Base-by-base conservation (phyloP, 192 early-diverging fungal genomes). In the Linnemannia zychae region DNA sequence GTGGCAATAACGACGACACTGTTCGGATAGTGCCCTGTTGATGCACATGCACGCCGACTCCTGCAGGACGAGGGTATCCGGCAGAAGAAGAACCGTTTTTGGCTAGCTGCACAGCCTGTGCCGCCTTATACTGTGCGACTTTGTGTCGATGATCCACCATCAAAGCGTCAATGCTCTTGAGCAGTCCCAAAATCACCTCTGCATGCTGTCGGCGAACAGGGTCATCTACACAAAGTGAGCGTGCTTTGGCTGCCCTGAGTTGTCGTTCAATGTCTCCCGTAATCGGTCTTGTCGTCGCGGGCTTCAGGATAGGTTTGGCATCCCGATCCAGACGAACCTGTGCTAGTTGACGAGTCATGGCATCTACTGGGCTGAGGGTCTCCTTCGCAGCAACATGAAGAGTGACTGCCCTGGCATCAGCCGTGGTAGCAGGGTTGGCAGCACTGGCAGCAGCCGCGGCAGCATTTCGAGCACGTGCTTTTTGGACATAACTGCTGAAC, bases 131-230 rank as follows among this genome's bases (percentile, higher is more conserved):
- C 31, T 71, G 82, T 3, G 76, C 67, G 34, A 84, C 67, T 34
- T 79, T 78, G 6, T 72, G 66, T 2, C 49, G 77, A 34, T 85
- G 83, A 12, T 79, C 72, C 18, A 38, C 60, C 77, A 85, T 85
- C n/a, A 85, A 37, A 4, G 78, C n/a, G 28, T 85, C 78, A 20
- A 85, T 79, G 20, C 76, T 85, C 74, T 79, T 85, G 60, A 85
- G 73, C 18, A 85, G 28, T 48, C 67, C 79, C 60, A 79, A 57
- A 9, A 85, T 44, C 2, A 85, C 83, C 20, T 85, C 78, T 0
- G 83, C 83, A 34, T 85, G 83, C 67, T 85, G 83, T 44, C 67
- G 75, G 18, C 83, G 77, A 37, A 73, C 63, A 57, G 83, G 83
- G 37, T 85, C 83, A 31, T 76, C 31, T 1, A 71, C 46, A 47